These are phyloP conservation scores for Beauveria australis DNA, from an alignment of 2,329 filamentous ascomycete genomes.

Conservation along the genomic window DNA sequence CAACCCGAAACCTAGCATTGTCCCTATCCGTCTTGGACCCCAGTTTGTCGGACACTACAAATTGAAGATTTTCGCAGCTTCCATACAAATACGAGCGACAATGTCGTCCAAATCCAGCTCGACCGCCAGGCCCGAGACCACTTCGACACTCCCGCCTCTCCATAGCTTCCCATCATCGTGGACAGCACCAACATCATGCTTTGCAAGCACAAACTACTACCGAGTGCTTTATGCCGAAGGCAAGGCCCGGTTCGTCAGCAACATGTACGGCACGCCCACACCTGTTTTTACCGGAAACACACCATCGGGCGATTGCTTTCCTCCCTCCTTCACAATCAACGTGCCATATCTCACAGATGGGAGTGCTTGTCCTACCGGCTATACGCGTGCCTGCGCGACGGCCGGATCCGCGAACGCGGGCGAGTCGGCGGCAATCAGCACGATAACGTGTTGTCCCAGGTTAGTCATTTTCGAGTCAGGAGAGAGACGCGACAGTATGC, in stretches of 20 bases:
- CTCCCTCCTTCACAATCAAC: constrained; percentile 9
- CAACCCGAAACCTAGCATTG: not conserved
- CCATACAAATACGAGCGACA: not conserved
- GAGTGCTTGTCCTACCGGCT: constrained; percentile 9
- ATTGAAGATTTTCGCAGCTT: not conserved
- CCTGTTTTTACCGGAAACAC: constrained; percentile 11
- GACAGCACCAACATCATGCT: constrained; percentile 12
- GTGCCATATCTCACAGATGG: constrained; percentile 11
- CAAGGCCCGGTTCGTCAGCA: not conserved
- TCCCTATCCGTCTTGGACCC: not conserved
- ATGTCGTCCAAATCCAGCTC: not conserved
- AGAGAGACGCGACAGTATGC: not conserved
- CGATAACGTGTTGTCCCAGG: constrained; percentile 14
- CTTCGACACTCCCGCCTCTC: not conserved
- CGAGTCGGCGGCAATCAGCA: constrained; percentile 1
- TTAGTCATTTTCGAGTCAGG: not conserved
- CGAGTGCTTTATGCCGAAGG: not conserved
- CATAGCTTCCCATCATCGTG: constrained; percentile 10
- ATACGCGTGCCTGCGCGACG: constrained; percentile 13
- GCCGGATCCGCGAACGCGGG: not conserved
- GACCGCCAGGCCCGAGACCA: not conserved
- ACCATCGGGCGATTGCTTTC: constrained; percentile 10
- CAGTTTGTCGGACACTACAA: not conserved
- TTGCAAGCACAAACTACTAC: constrained; percentile 10
- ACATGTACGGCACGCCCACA: constrained; percentile 13